Base-by-base conservation (phyloP, 2,329 filamentous ascomycete species). In the Endothia cerciana region DNA sequence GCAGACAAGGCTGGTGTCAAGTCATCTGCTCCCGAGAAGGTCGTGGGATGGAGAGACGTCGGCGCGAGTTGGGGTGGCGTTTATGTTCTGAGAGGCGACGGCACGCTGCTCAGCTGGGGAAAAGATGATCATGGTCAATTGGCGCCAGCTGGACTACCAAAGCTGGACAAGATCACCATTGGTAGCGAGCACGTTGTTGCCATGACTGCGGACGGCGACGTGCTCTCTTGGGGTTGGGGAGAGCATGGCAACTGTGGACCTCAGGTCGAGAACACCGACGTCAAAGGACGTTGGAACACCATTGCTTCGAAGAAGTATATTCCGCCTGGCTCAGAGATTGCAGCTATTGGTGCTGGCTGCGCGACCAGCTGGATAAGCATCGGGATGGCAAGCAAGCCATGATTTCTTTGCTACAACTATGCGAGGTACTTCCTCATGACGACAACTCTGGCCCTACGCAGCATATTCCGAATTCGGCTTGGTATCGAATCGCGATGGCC, bases 221-320 rank as follows among this genome's bases (percentile, higher is more conserved):
- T 97, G 1, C 78, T 96, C 59, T 87, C 92, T 1, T 98, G 94
- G 93, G 95, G 95, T 25, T 99, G 95, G 95, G 94, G 93, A 1
- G 94, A 98, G 78, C 95, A 99, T 78, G 95, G 95, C 1, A 99
- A 99, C 75, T 99, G 95, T 76, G 95, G 95, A 3, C 86, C 87
- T 43, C 81, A 85, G 15, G 86, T 88, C 68, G 80, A 83, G 22
- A 80, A 84, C 68, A 88, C 87, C 60, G 87, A 91, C 76, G 88
- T 93, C 56, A 90, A 89, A 69, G 89, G 85, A 11, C 82, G 82
- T 67, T 92, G 85, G 82, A 93, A 90, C 73, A 79, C 86, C 66
- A 85, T 96, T 73, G 83, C 84, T 28, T 85, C 87, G 56, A 80
- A 81, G 62, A 83, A 82, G 69, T 82, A 83, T 73, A 78, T 88